A percentile compares a stretch with the other conserved stretches of the same genome.
Evolutionary conservation across 345 rosid genomes (phyloP).

Genomic region (Populus tremula): DNA sequence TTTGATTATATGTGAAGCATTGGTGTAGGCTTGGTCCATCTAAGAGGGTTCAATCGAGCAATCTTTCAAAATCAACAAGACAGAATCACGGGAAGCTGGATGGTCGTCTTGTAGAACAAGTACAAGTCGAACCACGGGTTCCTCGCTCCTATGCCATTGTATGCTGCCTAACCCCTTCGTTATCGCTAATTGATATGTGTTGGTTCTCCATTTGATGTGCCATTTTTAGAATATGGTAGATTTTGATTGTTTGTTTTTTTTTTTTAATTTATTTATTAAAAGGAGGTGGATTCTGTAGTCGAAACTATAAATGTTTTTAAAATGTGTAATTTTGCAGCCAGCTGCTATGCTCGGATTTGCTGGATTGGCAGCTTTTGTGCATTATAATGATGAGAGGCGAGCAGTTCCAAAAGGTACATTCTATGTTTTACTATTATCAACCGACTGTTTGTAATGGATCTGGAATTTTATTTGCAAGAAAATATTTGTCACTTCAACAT

Average conservation of each 20-base stretch:
- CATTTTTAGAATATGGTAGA: background rate
- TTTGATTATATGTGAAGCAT: background rate
- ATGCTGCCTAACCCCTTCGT: slow-evolving; percentile 24
- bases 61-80: slow-evolving; percentile 49
- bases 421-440: background rate
- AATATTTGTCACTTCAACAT: background rate
- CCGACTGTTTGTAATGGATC: background rate
- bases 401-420: slow-evolving; percentile 54
- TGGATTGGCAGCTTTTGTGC: slow-evolving; percentile 56
- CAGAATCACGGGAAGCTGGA: slow-evolving; percentile 19
- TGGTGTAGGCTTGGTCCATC: slow-evolving; percentile 37
- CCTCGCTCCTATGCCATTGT: slow-evolving; percentile 51
- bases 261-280: background rate
- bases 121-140: slow-evolving; percentile 34
- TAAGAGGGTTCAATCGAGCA: slow-evolving; percentile 45
- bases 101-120: slow-evolving; percentile 18
- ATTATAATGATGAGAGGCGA: slow-evolving; percentile 83
- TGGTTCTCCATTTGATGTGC: background rate
- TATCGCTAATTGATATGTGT: slow-evolving; percentile 6
- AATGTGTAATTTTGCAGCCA: slow-evolving; percentile 50
- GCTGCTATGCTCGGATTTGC: slow-evolving; percentile 51
- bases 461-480: background rate
- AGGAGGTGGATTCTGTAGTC: background rate
- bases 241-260: background rate
- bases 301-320: background rate